Conservation (phyloP, 306 rosid genomes). For the Lithocarpus polystachyus region DNA sequence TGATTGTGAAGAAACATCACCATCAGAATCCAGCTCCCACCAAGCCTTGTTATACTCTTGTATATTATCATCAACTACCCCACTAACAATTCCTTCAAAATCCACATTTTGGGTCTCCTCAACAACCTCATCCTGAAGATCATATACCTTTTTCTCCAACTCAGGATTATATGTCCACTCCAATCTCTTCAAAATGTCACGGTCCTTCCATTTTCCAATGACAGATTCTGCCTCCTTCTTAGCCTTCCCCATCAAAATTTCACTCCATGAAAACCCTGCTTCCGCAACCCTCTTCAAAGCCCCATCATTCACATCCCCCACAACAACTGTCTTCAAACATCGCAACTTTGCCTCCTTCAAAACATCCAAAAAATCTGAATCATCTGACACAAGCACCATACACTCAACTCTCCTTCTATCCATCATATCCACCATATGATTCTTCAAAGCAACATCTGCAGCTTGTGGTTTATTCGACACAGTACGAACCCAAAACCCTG, state of each 20-base stretch:
- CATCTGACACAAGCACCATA: constrained; percentile 83
- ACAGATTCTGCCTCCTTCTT: constrained; percentile 65
- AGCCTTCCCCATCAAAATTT: constrained; percentile 74
- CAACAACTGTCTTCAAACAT: constrained; percentile 65
- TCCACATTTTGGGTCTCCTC: constrained; percentile 40
- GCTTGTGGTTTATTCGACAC: constrained; percentile 51
- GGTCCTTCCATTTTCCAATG: constrained; percentile 77
- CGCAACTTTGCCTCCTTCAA: constrained; percentile 76
- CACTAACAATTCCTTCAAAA: constrained; percentile 27
- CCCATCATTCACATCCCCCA: constrained; percentile 71
- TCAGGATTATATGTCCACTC: constrained; percentile 77
- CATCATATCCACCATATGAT: constrained; percentile 70
- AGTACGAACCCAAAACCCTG: constrained; percentile 66
- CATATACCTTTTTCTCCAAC: constrained; percentile 29
- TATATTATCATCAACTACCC: constrained; percentile 29
- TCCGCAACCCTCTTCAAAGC: constrained; percentile 73
- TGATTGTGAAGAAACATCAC: constrained; percentile 8
- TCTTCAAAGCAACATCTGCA: constrained; percentile 45
- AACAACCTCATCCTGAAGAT: constrained; percentile 18
- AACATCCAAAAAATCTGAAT: constrained; percentile 56
- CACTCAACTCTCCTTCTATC: constrained; percentile 59
- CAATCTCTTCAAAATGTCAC: constrained; percentile 64
- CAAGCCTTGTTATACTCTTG: constrained; percentile 44
- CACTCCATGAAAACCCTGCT: constrained; percentile 74
- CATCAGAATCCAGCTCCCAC: constrained; percentile 68